These are phyloP conservation scores for Monosporascus sp. DNA, from an alignment of 2,329 filamentous ascomycete species.

Conservation along the genomic window DNA sequence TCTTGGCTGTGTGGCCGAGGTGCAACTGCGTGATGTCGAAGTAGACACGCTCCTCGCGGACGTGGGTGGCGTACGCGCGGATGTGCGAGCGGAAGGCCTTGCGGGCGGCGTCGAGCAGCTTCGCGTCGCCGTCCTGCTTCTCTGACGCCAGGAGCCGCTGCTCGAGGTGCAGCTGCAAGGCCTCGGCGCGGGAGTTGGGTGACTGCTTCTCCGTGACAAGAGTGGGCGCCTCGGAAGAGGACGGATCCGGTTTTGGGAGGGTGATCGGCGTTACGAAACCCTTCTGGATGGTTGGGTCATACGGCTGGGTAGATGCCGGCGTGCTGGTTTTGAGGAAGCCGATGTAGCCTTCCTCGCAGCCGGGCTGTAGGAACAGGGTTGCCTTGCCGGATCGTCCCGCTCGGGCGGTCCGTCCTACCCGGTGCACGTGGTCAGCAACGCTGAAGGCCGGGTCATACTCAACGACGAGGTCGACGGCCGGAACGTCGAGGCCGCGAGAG, in stretches of 20 bases:
- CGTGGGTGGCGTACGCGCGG: conserved; percentile 89
- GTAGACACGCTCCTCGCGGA: conserved; percentile 73
- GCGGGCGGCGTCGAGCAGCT: conserved; percentile 72
- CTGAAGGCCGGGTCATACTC: conserved; percentile 96
- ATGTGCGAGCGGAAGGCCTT: conserved; percentile 89
- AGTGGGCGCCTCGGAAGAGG: conserved; percentile 51
- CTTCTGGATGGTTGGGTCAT: conserved; percentile 56
- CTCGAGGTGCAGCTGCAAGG: conserved; percentile 54
- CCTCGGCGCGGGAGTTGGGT: conserved; percentile 46
- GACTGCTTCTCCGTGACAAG: conserved; percentile 35
- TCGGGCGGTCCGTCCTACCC: conserved; percentile 90
- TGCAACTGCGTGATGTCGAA: conserved; percentile 93
- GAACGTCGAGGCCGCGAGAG: conserved; percentile 89
- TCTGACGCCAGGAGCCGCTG: conserved; percentile 46
- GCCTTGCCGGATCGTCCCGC: conserved; percentile 84
- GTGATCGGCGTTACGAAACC: conserved; percentile 57
- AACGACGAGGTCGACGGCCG: conserved; percentile 88
- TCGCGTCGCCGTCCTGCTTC: conserved; percentile 23
- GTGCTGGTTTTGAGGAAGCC: conserved; percentile 55
- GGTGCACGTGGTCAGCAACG: conserved; percentile 87
- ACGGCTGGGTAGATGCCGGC: conserved; percentile 44
- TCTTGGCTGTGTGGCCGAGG: conserved; percentile 88
- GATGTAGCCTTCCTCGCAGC: conserved; percentile 88
- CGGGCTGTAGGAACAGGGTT: conserved; percentile 83
- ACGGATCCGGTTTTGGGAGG: conserved; percentile 50